Conservation (phyloP, 2,329 filamentous ascomycete species). For the Metarhizium anisopliae region DNA sequence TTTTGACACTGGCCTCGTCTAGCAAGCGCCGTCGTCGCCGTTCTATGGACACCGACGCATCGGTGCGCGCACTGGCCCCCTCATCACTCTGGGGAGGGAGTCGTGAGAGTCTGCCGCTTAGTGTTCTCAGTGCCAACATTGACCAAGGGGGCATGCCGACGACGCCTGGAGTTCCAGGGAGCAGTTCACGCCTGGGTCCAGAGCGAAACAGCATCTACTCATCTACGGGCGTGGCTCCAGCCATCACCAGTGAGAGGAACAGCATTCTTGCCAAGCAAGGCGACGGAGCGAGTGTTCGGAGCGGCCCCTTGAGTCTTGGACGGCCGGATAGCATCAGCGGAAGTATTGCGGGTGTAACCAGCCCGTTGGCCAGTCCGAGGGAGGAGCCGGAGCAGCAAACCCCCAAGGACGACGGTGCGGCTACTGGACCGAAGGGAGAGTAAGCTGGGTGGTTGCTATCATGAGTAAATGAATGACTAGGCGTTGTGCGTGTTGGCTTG, state of each 20-base stretch:
- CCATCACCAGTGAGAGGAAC: conserved; percentile 65
- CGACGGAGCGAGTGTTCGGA: conserved; percentile 71
- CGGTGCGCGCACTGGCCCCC: conserved; percentile 73
- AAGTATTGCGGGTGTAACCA: conserved; percentile 56
- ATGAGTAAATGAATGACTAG: conserved; percentile 2
- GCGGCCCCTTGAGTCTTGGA: conserved; percentile 66
- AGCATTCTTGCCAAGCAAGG: conserved; percentile 66
- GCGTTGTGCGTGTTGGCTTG: not conserved
- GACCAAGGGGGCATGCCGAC: conserved; percentile 37
- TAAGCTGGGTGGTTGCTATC: not conserved
- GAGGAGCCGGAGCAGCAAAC: conserved; percentile 31
- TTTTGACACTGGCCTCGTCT: conserved; percentile 74
- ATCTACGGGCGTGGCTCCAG: conserved; percentile 56
- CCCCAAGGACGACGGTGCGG: conserved; percentile 22
- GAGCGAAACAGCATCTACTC: conserved; percentile 81
- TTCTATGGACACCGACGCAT: conserved; percentile 79
- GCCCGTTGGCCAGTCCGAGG: conserved; percentile 52
- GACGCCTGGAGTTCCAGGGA: conserved; percentile 45
- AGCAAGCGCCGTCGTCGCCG: conserved; percentile 69
- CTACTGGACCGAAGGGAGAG: conserved; percentile 11
- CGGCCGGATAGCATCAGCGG: conserved; percentile 75
- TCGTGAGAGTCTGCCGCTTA: conserved; percentile 70
- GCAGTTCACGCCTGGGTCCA: conserved; percentile 31
- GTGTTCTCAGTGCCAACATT: conserved; percentile 65
- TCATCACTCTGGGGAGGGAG: conserved; percentile 76